These are phyloP conservation scores for Pseudogymnoascus sp. DNA, from an alignment of 2,329 filamentous ascomycete species.

Conservation along the genomic window DNA sequence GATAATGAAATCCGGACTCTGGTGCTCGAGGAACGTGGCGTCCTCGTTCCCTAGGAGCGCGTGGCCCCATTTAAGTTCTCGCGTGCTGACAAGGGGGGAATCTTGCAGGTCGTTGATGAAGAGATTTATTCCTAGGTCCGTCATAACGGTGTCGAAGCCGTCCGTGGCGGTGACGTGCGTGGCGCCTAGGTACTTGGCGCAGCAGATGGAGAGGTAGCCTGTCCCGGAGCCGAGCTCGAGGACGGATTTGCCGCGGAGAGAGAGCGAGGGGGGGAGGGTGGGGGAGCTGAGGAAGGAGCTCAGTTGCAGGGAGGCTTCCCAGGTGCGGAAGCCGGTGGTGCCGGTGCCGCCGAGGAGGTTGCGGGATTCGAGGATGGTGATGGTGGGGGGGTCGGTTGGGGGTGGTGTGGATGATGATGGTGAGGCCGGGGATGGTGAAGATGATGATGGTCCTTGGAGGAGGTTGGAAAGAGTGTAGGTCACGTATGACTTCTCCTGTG, in stretches of 20 bases:
- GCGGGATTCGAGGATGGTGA: constrained; percentile 65
- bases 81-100: constrained; percentile 47
- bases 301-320: constrained; percentile 73
- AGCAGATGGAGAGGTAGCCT: constrained; percentile 68
- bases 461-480: constrained; percentile 50
- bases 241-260: constrained; percentile 49
- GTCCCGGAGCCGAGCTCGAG: constrained; percentile 73
- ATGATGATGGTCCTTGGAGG: background rate
- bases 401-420: background rate
- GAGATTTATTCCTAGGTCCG: constrained; percentile 60
- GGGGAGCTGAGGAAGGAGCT: constrained; percentile 56
- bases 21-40: constrained; percentile 30
- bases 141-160: constrained; percentile 66
- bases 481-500: constrained; percentile 68
- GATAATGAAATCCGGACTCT: constrained; percentile 55
- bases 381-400: constrained; percentile 25
- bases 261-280: constrained; percentile 19
- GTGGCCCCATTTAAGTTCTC: constrained; percentile 46
- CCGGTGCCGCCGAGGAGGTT: constrained; percentile 63
- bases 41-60: constrained; percentile 31
- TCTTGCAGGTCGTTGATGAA: constrained; percentile 60
- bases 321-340: constrained; percentile 72
- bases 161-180: constrained; percentile 62
- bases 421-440: too few relatives aligned
- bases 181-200: constrained; percentile 59